These are phyloP conservation scores for Saraca asoca DNA, from an alignment of 331 rosid species.

Conservation along the genomic window DNA sequence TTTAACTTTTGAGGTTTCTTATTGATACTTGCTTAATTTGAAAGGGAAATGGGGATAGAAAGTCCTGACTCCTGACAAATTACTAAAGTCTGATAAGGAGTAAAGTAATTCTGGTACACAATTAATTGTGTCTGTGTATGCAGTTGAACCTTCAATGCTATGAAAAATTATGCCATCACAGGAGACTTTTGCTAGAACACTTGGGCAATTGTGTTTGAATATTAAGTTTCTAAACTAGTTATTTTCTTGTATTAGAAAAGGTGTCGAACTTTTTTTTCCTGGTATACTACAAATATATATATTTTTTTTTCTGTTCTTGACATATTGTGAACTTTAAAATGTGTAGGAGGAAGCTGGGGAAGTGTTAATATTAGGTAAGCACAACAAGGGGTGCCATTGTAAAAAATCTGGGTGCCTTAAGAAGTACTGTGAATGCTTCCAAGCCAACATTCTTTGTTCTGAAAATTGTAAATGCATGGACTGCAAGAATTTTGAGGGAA, in stretches of 20 bases:
- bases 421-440: slow-evolving; percentile 94
- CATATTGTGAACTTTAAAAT: slow-evolving; percentile 32
- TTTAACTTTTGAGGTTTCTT: slow-evolving; percentile 7
- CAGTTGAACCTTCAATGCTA: slow-evolving; percentile 15
- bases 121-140: neutral
- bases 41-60: slow-evolving; percentile 4
- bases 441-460: slow-evolving; percentile 97
- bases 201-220: slow-evolving; percentile 4
- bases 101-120: neutral
- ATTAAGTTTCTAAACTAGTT: slow-evolving; percentile 31
- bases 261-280: neutral
- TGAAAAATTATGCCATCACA: slow-evolving; percentile 13
- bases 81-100: neutral
- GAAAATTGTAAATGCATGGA: slow-evolving; percentile 96
- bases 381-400: slow-evolving; percentile 97
- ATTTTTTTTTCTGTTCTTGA: slow-evolving; percentile 19
- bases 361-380: slow-evolving; percentile 76
- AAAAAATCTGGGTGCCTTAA: slow-evolving; percentile 92
- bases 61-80: slow-evolving; percentile 10
- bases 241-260: slow-evolving; percentile 6
- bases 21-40: neutral
- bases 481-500: slow-evolving; percentile 98
- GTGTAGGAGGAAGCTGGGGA: slow-evolving; percentile 87
- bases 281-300: slow-evolving; percentile 11
- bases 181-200: slow-evolving; percentile 23